Base-by-base conservation (phyloP, 108 stramenopile genomes). In the Fragilariopsis cylindrus region DNA sequence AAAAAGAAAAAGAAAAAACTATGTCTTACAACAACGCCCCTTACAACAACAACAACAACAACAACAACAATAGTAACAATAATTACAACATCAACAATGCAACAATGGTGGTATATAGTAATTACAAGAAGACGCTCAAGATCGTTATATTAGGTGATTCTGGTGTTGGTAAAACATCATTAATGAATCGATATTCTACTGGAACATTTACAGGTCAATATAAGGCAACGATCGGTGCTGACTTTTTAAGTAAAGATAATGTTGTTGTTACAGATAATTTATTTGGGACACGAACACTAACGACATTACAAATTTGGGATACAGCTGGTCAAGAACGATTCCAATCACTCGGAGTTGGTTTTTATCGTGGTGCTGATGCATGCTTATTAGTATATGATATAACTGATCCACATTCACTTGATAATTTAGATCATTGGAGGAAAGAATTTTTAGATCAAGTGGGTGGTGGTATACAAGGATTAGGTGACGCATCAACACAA, bases 321-420 rank as follows among this genome's bases (percentile, higher is more conserved):
- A 99, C 99, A 0, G 99, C 99, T 9, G 99, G 99, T 19, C 97
- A 96, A 79, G 99, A 99, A 84, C 84, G 98, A 56, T 99, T 99
- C 82, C 96, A 98, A 81, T 89, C 87, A 18, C 79, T 99, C 40
- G 99, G 99, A 7, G 87, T 91, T 18, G 97, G 96, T 40, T 99
- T 99, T 82, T 99, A 99, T 81, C 84, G 99, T 52, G 98, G 98
- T 21, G 96, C 98, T 41, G 98, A 99, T 87, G 98, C 97, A 3
- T 97, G 97, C 71, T 84, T 98, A 15, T 87, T 99, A 52, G 98
- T 98, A 3, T 99, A 98, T 76, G 99, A 99, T 77, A 95, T 99
- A 40, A 98, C 98, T 3, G 94, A 97, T 77, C 89, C 92, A 5
- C 91, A 92, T 71, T 93, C 93, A 15, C 93, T 99, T 56, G 98